Evolutionary conservation across 2,329 filamentous ascomycete species (phyloP).

Genomic region (Ilyonectria mors-panacis): DNA sequence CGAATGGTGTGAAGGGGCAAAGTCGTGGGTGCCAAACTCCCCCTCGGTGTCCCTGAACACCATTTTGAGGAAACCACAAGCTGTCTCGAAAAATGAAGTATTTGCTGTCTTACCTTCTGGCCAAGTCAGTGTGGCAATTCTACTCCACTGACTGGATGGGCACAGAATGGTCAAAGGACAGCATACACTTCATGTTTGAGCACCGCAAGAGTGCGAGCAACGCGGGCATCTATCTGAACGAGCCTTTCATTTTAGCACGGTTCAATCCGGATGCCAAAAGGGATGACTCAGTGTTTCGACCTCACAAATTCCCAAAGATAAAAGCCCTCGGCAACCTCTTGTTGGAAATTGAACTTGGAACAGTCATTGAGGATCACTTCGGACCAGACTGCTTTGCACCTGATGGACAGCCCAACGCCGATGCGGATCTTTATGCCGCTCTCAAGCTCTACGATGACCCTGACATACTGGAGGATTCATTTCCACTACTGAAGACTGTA

Average conservation of each 20-base stretch:
- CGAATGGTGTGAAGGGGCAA: conserved; percentile 9
- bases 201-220: background rate
- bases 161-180: conserved; percentile 12
- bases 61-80: conserved; percentile 9
- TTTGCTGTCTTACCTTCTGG: conserved; percentile 11
- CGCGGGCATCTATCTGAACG: conserved; percentile 8
- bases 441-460: background rate
- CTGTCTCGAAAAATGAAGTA: conserved; percentile 10
- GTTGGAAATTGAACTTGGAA: conserved; percentile 13
- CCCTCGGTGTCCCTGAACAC: conserved; percentile 1
- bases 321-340: conserved; percentile 11
- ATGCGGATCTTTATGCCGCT: background rate
- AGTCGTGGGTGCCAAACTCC: conserved; percentile 6
- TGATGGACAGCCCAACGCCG: background rate
- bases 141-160: conserved; percentile 13
- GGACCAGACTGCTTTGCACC: background rate
- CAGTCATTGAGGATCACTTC: conserved; percentile 8
- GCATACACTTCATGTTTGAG: conserved; percentile 18
- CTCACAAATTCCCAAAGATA: conserved; percentile 15
- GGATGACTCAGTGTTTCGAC: background rate
- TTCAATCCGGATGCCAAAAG: background rate
- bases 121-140: conserved; percentile 15
- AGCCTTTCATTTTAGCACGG: conserved; percentile 7
- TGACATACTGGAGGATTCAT: background rate
- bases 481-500: conserved; percentile 14